These are phyloP conservation scores for Neonectria hederae DNA, from an alignment of 2,329 filamentous ascomycete genomes.

Conservation along the genomic window DNA sequence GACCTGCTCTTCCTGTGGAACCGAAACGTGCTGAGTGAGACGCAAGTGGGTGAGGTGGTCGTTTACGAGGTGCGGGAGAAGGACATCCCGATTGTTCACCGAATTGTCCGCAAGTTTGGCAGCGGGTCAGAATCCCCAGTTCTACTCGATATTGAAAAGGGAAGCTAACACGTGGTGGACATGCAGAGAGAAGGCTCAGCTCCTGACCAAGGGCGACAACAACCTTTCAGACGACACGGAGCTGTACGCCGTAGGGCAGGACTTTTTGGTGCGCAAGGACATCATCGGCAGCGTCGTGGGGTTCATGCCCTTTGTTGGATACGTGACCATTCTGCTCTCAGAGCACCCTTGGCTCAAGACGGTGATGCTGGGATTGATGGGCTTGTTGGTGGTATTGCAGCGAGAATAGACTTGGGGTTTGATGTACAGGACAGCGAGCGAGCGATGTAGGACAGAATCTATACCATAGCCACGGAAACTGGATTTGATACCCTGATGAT, in stretches of 20 bases:
- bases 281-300: conserved; percentile 93
- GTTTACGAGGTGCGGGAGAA: conserved; percentile 87
- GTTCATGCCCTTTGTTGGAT: conserved; percentile 94
- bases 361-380: conserved; percentile 94
- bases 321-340: conserved; percentile 94
- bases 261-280: conserved; percentile 85
- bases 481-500: conserved; percentile 19
- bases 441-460: conserved; percentile 14
- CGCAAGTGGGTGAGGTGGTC: conserved; percentile 66
- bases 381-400: conserved; percentile 89
- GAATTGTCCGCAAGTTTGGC: conserved; percentile 81
- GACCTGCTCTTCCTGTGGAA: conserved; percentile 84
- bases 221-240: conserved; percentile 94
- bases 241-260: conserved; percentile 82
- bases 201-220: conserved; percentile 98
- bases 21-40: conserved; percentile 66
- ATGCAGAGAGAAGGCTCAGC: conserved; percentile 65
- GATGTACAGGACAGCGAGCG: neutral
- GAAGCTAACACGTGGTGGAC: conserved; percentile 15
- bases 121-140: conserved; percentile 54
- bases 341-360: conserved; percentile 98
- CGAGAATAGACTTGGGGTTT: conserved; percentile 68
- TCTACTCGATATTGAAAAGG: neutral
- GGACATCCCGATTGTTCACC: conserved; percentile 97
- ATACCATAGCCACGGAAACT: conserved; percentile 10